Evolutionary conservation across 192 early-diverging fungal species (phyloP), one percentile per base, ranked within the genome.

Genomic region (Haplosporangium gracile): DNA sequence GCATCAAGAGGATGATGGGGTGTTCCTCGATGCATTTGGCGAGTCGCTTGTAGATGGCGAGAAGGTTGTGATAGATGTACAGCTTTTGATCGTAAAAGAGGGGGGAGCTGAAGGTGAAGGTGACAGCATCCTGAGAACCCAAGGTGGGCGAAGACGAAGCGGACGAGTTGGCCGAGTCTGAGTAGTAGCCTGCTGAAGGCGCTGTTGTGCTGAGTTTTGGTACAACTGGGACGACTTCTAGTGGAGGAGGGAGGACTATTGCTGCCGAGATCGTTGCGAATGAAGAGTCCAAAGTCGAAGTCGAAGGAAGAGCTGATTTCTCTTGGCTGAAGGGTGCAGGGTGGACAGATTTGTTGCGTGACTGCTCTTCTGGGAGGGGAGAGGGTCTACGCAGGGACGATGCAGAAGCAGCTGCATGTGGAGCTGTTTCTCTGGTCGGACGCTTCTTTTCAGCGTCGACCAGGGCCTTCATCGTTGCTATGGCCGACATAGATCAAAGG

Each of bases 21-120:
- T 81, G 75, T 16, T 70, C 32, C 16, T 76, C 45, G 22, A 77
- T 51, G 10, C 26, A 86, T 42, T 22, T 49, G 10, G 60, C 83
- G n/a, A 86, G 60, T 18, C 24, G 68, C 32, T 68, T 57, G 38
- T 86, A 86, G 16, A 86, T 15, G 5, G 32, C 68, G 3, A 72
- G 49, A n/a, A 86, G 79, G 32, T 18, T 68, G 38, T 81, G 74
- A 32, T 86, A 81, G 47, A 86, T 80, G 38, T 68, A 80, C 8
- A 81, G 79, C 32, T 86, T 76, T 77, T 86, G 83, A 72, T 86
- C 79, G 65, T 86, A 81, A 26, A 86, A 86, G 22, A 86, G 63
- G 1, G 78, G 83, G 7, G 83, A 86, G 34, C 78, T 74, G 34
- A 86, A 86, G 2, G 74, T 81, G 40, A 86, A 81, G 6, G 83